Percentiles rank a stretch among this genome's conserved stretches.
phyloP scores from a whole-genome alignment of 768 basidiomycete species.

The Kwoniella botswanensis region DNA sequence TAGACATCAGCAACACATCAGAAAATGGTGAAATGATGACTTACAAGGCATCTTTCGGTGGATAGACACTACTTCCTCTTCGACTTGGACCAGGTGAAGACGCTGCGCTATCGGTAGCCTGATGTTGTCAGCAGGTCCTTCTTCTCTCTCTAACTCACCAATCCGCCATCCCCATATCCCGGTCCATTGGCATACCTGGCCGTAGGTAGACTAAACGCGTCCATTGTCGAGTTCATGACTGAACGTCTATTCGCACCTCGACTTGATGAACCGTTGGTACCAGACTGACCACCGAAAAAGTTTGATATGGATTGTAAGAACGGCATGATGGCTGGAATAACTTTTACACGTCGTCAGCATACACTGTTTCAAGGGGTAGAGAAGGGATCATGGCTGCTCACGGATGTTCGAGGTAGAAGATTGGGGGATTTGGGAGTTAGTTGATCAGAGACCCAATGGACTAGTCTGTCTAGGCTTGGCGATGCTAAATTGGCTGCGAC shows the following conservation, averaged over 20 bases:
- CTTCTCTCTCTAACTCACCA: constrained; percentile 16
- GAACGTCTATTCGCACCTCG: constrained; percentile 37
- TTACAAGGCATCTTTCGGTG: constrained; percentile 41
- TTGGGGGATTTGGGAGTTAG: background rate
- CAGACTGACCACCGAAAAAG: constrained; percentile 35
- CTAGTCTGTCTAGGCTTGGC: background rate
- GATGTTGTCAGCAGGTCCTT: background rate
- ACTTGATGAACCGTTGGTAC: constrained; percentile 24
- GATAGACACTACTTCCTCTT: constrained; percentile 38
- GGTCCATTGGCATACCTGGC: constrained; percentile 26
- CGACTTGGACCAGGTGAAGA: constrained; percentile 53
- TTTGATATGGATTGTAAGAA: constrained; percentile 42
- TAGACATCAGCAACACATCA: background rate
- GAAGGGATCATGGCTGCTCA: background rate
- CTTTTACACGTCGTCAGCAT: constrained; percentile 1
- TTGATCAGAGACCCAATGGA: background rate
- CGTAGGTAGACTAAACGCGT: constrained; percentile 84
- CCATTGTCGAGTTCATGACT: constrained; percentile 77
- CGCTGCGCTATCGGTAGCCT: constrained; percentile 36
- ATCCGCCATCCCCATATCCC: constrained; percentile 11
- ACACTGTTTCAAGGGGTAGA: background rate
- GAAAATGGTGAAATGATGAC: background rate
- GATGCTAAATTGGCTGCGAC: background rate
- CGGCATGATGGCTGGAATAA: constrained; percentile 34
- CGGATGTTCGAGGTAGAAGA: background rate